Base-by-base conservation (phyloP, 352 stramenopile species). In the Elongisporangium anandrum region DNA sequence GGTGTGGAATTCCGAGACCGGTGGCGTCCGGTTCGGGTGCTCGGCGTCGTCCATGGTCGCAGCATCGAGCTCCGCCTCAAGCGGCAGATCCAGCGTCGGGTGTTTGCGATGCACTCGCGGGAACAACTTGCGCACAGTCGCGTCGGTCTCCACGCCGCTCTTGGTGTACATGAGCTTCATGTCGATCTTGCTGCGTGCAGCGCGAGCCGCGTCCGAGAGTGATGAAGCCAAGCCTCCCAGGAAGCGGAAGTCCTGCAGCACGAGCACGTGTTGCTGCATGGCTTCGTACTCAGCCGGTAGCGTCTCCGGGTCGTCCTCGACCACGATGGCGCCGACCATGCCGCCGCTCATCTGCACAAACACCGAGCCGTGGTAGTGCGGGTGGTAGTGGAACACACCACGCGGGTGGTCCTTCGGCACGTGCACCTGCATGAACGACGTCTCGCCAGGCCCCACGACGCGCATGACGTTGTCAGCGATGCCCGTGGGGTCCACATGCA, bases 361-460 rank as follows among this genome's bases (percentile, higher is more conserved):
- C 19, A 91, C 87, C 0, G 68, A 83, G 13, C 80, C 83, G 60
- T 92, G 83, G 60, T 84, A 88, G 70, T 95, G 86, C 52, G 86
- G 84, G 59, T 95, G 86, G 69, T 95, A 95, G 66, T 90, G 83
- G 61, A 90, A 95, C 10, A 88, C 59, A 4, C 86, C 86, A 38
- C 77, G 72, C 16, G 82, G 84, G 50, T 95, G 86, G 52, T 85
- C 75, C 17, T 56, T 50, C 2, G 80, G 82, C 20, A 95, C 59
- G 13, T 88, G 61, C 51, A 90, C 69, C 26, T 73, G 64, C 7
- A 73, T 88, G 20, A 81, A 39, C 17, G 79, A 61, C 6, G 63
- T 68, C 56, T 89, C 69, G 1, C 86, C 84, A 2, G 86, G 81
- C 0, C 57, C 61, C 13, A 78, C 68, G 16, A 74, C 68, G 34